Evolutionary conservation across 768 basidiomycete genomes (phyloP).

Genomic region (Phaffia tasmanica): DNA sequence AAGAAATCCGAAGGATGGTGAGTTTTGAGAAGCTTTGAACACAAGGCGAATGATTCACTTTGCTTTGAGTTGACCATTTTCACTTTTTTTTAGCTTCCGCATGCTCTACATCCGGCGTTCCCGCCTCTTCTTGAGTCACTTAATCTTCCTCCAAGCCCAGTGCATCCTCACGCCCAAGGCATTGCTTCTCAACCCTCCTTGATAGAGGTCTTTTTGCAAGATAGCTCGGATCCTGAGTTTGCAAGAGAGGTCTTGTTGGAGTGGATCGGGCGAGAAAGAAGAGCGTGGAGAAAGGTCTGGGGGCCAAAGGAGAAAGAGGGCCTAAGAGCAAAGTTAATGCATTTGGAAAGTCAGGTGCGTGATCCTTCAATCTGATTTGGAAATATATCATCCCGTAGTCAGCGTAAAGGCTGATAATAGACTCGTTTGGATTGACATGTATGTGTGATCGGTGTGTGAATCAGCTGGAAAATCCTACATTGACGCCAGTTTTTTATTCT

Average conservation of each 20-base stretch:
- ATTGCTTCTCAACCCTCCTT: slow-evolving; percentile 1
- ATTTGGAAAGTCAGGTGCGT: slow-evolving; percentile 10
- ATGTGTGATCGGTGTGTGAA: no score
- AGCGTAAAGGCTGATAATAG: neutral
- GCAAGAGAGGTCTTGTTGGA: slow-evolving; percentile 13
- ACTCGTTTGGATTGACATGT: neutral
- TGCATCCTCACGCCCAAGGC: slow-evolving; percentile 12
- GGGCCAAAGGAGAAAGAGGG: slow-evolving; percentile 3
- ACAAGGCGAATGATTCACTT: neutral
- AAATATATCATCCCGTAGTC: no score
- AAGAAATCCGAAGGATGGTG: slow-evolving; percentile 15
- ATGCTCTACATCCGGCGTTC: slow-evolving; percentile 5
- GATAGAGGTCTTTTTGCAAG: slow-evolving; percentile 3
- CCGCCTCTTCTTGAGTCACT: neutral
- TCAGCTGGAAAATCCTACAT: no score
- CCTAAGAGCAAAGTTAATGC: slow-evolving; percentile 10
- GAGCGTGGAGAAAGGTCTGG: neutral
- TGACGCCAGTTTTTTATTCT: no score
- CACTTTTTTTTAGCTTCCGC: neutral
- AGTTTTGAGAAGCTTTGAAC: neutral
- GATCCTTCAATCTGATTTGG: neutral
- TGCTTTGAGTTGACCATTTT: no score
- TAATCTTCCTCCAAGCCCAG: neutral
- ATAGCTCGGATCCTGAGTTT: slow-evolving; percentile 12
- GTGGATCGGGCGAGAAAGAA: slow-evolving; percentile 11